Evolutionary conservation across 2,329 filamentous ascomycete species (phyloP), one percentile per base, ranked within the genome.

Genomic region (Aspergillus sp.): DNA sequence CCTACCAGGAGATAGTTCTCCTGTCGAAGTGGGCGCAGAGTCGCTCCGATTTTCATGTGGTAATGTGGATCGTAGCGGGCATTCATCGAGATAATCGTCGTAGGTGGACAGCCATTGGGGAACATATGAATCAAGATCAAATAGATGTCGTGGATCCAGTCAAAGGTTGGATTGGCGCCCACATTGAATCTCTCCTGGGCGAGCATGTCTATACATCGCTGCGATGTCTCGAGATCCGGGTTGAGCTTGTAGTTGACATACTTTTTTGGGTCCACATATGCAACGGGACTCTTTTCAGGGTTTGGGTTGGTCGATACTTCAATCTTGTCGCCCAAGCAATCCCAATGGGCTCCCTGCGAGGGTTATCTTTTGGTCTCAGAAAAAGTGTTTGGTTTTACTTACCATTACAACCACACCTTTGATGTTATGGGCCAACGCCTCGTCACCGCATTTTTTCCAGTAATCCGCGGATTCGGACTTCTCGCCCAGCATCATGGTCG

Each of bases 401-500:
- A 79, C 77, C 82, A 85, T 85, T 58, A 85, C 83, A 30, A 86
- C 68, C 3, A 85, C 68, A 33, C 80, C 78, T 61, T 83, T 79
- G 60, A 85, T 72, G 10, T 73, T 73, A 46, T 79, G 65, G 5
- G 71, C 73, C 5, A 83, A 71, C 3, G 82, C 82, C 47, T 78
- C 77, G 50, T 85, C 79, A 38, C 83, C 82, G 52, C 76, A 78
- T 49, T 75, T 71, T 58, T 83, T 82, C 83, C 82, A 85, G 64
- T 84, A 85, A 13, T 73, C 70, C 8, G 81, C 81, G 1, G 80
- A 82, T 2, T 68, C 61, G 10, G 76, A 79, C 52, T 83, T 75
- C 56, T 85, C 82, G 31, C 81, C 82, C 10, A 85, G 66, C 82
- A 85, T 86, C 81, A 84, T 85, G 33, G 82, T 85, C 10, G 81